Evolutionary conservation across 1,284 basidiomycete genomes (phyloP).

Genomic region (Ceraceosorus bombacis): DNA sequence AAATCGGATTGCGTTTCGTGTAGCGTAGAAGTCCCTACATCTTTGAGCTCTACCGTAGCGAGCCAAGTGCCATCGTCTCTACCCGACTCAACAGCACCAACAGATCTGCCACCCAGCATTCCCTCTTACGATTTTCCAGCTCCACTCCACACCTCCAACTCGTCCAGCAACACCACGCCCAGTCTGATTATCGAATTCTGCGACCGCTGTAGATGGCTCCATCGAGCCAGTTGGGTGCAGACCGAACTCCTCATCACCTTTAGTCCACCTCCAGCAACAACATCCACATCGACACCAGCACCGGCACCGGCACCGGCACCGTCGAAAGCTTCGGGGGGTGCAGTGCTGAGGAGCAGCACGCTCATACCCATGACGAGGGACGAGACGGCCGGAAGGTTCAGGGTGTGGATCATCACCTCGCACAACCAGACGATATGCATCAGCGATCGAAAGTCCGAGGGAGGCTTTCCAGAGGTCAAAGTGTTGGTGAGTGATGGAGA

Average conservation of each 20-base stretch:
- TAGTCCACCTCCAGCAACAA: neutral
- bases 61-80: too few relatives aligned
- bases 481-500: slow-evolving; percentile 9
- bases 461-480: slow-evolving; percentile 19
- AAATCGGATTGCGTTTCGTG: too few relatives aligned
- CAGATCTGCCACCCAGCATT: too few relatives aligned
- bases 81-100: too few relatives aligned
- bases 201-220: slow-evolving; percentile 19
- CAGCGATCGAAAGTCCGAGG: slow-evolving; percentile 16
- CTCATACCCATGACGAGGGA: slow-evolving; percentile 10
- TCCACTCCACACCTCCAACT: too few relatives aligned
- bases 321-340: neutral
- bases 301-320: neutral
- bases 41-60: too few relatives aligned
- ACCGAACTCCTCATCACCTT: slow-evolving; percentile 19
- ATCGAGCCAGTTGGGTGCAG: slow-evolving; percentile 16
- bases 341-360: slow-evolving; percentile 3
- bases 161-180: neutral
- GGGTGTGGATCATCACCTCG: slow-evolving; percentile 13
- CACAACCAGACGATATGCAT: slow-evolving; percentile 3
- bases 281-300: neutral
- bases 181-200: slow-evolving; percentile 11
- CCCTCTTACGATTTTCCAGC: too few relatives aligned
- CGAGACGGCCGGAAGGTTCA: slow-evolving; percentile 14
- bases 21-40: too few relatives aligned